Percentiles rank a stretch among this genome's conserved stretches.
Evolutionary conservation across 2,329 filamentous ascomycete species (phyloP).

Genomic region (Sporothrix inflata): DNA sequence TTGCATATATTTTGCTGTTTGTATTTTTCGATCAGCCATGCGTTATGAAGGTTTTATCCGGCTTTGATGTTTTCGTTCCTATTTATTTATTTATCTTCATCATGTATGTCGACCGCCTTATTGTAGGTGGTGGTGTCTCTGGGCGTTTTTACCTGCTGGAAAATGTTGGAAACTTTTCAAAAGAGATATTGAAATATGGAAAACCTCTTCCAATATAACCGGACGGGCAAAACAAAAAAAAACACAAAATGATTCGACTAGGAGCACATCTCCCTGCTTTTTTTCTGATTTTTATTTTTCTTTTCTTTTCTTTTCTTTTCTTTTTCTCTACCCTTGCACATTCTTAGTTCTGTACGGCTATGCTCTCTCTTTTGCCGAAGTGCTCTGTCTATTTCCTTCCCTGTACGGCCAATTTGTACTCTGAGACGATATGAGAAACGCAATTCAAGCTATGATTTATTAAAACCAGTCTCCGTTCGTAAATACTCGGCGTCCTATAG

Average conservation of each 20-base stretch:
- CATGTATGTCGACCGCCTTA: background rate
- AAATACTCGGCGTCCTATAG: background rate
- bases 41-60: slow-evolving; percentile 21
- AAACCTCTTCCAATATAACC: background rate
- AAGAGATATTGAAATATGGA: background rate
- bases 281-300: background rate
- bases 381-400: too few relatives aligned
- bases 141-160: background rate
- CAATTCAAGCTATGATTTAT: background rate
- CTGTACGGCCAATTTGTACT: slow-evolving; percentile 9
- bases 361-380: background rate
- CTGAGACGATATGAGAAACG: background rate
- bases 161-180: background rate
- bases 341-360: background rate
- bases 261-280: background rate
- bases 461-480: too few relatives aligned
- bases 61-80: background rate
- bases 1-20: slow-evolving; percentile 8
- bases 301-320: background rate
- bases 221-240: background rate
- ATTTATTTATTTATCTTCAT: background rate
- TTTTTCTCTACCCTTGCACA: background rate
- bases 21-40: slow-evolving; percentile 3
- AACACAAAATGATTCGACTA: background rate
- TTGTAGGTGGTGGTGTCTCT: background rate